Evolutionary conservation across 129 eudicot genomes (phyloP).

Genomic region (Lactuca sativa): DNA sequence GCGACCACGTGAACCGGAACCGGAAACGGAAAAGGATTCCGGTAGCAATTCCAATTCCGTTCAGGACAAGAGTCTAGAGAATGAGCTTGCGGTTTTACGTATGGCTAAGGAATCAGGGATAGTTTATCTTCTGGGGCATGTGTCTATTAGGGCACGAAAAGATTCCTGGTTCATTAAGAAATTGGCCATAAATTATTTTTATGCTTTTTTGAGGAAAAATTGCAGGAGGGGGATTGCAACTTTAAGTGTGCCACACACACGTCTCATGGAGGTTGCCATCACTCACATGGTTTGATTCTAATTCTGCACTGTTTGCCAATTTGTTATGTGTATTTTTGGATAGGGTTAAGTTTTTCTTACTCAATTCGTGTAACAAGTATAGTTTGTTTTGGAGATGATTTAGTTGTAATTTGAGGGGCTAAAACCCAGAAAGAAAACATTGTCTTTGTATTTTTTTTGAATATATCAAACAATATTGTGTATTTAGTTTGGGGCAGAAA

Average conservation of each 20-base stretch:
- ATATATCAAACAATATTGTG: background rate
- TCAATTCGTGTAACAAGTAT: slow-evolving; percentile 10
- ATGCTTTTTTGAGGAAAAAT: slow-evolving; percentile 83
- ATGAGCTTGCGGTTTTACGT: slow-evolving; percentile 73
- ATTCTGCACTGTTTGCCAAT: slow-evolving; percentile 12
- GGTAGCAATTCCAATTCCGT: slow-evolving; percentile 22
- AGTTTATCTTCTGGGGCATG: slow-evolving; percentile 95
- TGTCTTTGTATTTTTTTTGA: slow-evolving; percentile 10
- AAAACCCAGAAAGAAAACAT: background rate
- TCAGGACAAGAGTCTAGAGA: slow-evolving; percentile 74
- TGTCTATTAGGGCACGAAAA: slow-evolving; percentile 81
- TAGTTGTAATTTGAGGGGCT: background rate
- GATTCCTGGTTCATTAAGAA: slow-evolving; percentile 93
- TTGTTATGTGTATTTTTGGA: background rate
- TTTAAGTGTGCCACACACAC: slow-evolving; percentile 87
- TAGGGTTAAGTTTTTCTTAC: slow-evolving; percentile 16
- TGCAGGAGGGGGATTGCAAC: slow-evolving; percentile 86
- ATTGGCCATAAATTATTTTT: slow-evolving; percentile 81
- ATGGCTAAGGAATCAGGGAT: slow-evolving; percentile 88
- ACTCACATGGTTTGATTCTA: slow-evolving; percentile 73
- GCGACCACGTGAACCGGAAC: slow-evolving; percentile 30
- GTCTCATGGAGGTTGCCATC: slow-evolving; percentile 84
- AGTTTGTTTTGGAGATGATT: slow-evolving; percentile 1
- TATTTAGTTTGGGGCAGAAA: background rate
- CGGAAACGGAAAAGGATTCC: background rate